Conservation (phyloP, 2,329 filamentous ascomycete species). For the Colletotrichum tamarilloi region DNA sequence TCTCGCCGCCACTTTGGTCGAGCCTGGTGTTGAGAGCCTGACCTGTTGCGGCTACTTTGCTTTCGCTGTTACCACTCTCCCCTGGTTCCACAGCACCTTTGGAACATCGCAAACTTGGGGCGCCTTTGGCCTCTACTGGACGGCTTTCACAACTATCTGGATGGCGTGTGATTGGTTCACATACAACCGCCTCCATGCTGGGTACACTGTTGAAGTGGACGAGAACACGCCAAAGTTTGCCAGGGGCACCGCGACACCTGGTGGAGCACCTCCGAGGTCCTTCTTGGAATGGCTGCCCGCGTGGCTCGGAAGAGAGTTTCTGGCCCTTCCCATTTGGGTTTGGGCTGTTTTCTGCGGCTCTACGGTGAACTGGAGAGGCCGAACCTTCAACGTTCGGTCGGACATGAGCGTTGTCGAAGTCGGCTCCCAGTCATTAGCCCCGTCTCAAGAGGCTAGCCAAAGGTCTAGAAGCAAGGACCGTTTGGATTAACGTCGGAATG, state of each 20-base stretch:
- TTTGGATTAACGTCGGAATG: slow-evolving; percentile 12
- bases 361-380: slow-evolving; percentile 88
- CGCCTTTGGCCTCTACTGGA: slow-evolving; percentile 74
- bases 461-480: slow-evolving; percentile 31
- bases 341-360: slow-evolving; percentile 91
- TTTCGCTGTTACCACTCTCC: slow-evolving; percentile 80
- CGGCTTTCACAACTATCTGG: slow-evolving; percentile 75
- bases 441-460: background rate
- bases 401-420: slow-evolving; percentile 80
- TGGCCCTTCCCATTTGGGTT: slow-evolving; percentile 90
- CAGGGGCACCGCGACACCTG: slow-evolving; percentile 50
- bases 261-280: slow-evolving; percentile 59
- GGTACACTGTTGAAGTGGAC: slow-evolving; percentile 76
- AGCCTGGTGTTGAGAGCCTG: slow-evolving; percentile 91
- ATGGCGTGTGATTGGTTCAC: slow-evolving; percentile 79
- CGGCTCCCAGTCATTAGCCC: slow-evolving; percentile 24
- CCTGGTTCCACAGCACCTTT: slow-evolving; percentile 66
- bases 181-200: slow-evolving; percentile 80
- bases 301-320: slow-evolving; percentile 85
- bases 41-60: slow-evolving; percentile 85
- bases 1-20: slow-evolving; percentile 85
- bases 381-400: slow-evolving; percentile 81
- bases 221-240: slow-evolving; percentile 81
- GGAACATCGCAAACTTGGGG: slow-evolving; percentile 74
- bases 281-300: slow-evolving; percentile 80